Percentiles rank a stretch among this genome's conserved stretches.
Conservation (phyloP, 352 stramenopile species). For the Aphanomyces astaci region DNA sequence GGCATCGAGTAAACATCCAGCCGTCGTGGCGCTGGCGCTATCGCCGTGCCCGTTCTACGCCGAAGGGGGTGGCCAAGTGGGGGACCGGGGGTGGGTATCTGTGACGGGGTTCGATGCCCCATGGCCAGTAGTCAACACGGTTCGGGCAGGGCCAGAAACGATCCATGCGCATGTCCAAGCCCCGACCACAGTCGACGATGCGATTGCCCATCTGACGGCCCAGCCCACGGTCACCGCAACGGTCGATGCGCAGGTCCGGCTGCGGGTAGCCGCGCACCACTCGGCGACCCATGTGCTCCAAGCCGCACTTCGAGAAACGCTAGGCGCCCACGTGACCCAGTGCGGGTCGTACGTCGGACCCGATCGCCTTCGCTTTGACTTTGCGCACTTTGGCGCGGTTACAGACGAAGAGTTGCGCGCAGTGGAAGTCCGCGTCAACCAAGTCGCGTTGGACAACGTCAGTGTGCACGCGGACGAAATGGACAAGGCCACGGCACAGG, state of each 20-base stretch:
- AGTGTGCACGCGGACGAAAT: constrained; percentile 39
- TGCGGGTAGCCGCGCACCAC: constrained; percentile 57
- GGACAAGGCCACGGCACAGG: constrained; percentile 15
- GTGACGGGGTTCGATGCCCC: constrained; percentile 21
- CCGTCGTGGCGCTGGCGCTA: constrained; percentile 38
- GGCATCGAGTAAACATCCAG: no score
- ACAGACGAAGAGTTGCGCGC: constrained; percentile 47
- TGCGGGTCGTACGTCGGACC: constrained; percentile 52
- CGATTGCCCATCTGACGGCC: constrained; percentile 27
- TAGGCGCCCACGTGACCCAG: constrained; percentile 69
- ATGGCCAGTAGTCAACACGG: constrained; percentile 36
- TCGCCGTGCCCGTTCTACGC: constrained; percentile 67
- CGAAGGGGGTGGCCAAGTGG: constrained; percentile 69
- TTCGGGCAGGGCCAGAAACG: constrained; percentile 32
- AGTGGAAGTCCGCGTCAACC: constrained; percentile 53
- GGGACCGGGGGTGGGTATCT: constrained; percentile 38
- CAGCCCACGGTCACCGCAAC: constrained; percentile 30
- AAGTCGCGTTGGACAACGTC: constrained; percentile 36
- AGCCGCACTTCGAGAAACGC: constrained; percentile 47
- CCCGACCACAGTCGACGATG: constrained; percentile 27
- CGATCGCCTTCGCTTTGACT: constrained; percentile 72
- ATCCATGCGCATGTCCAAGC: constrained; percentile 44
- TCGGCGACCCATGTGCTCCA: constrained; percentile 75
- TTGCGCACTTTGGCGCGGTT: constrained; percentile 66
- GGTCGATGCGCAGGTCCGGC: constrained; percentile 45